Base-by-base conservation (phyloP, 1,284 basidiomycete genomes). In the Cryptococcus sp. region DNA sequence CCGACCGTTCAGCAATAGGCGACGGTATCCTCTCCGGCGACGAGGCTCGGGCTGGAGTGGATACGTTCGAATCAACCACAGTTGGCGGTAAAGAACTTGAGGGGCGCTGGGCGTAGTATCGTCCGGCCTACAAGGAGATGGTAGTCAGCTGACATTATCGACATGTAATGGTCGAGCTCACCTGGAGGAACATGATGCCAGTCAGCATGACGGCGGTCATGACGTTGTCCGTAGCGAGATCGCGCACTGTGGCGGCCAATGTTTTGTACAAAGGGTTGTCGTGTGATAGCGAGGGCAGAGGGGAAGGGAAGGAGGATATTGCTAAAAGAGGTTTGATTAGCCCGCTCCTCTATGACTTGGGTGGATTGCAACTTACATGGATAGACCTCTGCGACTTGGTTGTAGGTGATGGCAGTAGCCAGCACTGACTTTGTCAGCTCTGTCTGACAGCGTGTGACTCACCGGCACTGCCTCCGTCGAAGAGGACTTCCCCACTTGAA, bases 171-270 rank as follows among this genome's bases (percentile, higher is more conserved):
- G 30, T 20, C n/a, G 19, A 17, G 59, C 72, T 45, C 49, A 72
- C 75, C 62, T 77, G 76, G 15, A 77, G 67, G n/a, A 71, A 55
- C 70, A 77, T 73, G 57, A 77, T 68, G 39, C 76, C 76, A 0
- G 76, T 77, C 20, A 77, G 65, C 76, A 77, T 77, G 52, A 77
- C 74, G 3, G 74, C 68, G 5, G 74, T 74, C 59, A 75, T 77
- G 60, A 76, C 68, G 54, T 77, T 77, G 59, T 74, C 70, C 53
- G 69, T 73, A 25, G 76, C 76, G 7, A 77, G 70, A 55, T 76
- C 73, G 27, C 72, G 64, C 7, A 75, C 74, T 1, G 70, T 69
- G 3, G 61, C 65, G 6, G 65, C 62, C n/a, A 76, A 61, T 4
- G 58, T 61, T 0, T 72, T 70, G 58, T 69, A 76, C 16, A 63